phyloP scores from a whole-genome alignment of 139 green algal species.

The Chlamydomonas incerta region DNA sequence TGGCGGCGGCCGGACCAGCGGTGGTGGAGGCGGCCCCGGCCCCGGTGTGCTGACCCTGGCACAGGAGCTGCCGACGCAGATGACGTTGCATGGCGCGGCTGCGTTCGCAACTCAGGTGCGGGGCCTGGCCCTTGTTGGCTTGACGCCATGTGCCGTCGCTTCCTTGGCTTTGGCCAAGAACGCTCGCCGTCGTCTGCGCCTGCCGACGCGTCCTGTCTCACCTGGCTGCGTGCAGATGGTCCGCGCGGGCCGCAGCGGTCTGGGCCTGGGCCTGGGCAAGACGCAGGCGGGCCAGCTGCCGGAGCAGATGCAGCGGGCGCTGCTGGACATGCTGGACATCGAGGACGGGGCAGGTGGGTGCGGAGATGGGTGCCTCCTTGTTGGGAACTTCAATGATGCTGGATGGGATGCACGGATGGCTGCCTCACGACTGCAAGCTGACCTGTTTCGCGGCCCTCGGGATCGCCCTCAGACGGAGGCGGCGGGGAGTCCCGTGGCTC shows the following conservation, averaged over 20 bases:
- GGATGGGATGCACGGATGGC: no score
- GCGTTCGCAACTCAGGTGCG: slow-evolving; percentile 35
- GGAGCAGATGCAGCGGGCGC: slow-evolving; percentile 19
- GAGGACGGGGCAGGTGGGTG: background rate
- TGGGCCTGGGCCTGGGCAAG: background rate
- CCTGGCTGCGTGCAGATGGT: slow-evolving; percentile 8
- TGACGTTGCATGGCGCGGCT: slow-evolving; percentile 18
- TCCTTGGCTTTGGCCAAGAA: no score
- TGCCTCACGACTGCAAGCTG: no score
- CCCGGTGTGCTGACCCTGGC: background rate
- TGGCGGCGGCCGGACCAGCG: no score
- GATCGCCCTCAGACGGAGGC: no score
- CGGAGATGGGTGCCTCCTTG: no score
- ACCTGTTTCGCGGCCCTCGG: no score
- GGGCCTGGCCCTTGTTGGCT: background rate
- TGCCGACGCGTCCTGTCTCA: no score
- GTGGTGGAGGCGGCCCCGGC: no score
- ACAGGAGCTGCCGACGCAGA: slow-evolving; percentile 34
- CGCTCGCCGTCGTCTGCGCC: no score
- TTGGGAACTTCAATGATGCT: no score
- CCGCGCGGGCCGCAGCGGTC: background rate
- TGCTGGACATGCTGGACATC: background rate
- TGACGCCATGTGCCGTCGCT: no score
- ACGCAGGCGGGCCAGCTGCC: slow-evolving; percentile 16
- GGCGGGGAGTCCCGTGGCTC: background rate